Evolutionary conservation across 129 eudicot species (phyloP), one percentile per base, ranked within the genome.

Genomic region (Daucus carota): DNA sequence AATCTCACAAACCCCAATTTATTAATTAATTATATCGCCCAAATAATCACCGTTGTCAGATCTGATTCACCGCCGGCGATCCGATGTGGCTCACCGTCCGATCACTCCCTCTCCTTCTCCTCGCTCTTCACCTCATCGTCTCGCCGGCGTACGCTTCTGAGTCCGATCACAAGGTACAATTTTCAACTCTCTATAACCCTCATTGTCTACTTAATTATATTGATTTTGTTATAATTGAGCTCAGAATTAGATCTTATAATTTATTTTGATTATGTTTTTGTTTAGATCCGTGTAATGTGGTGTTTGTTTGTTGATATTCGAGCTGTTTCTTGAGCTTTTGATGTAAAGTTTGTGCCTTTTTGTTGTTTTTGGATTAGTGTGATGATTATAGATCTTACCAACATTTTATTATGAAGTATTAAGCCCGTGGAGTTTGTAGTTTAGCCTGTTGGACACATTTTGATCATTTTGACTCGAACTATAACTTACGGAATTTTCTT

Each of bases 91-190:
- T 84, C 84, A 50, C 88, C 87, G 85, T 83, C 86, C 88, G 87
- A 85, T 85, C 87, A 34, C 48, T 78, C 76, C 44, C 70, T 74
- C 7, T 82, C 80, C 57, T 82, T 36, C 42, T 83, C 71, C 41
- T 78, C 81, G 71, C 81, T 78, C 73, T 50, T 44, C 26, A 81
- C 67, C 41, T 87, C 79, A 15, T 85, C 72, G 14, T 78, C 76
- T 85, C 90, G 76, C 83, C 90, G 84, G 94, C 79, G 73, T 75
- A 80, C 68, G 95, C 90, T 16, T 80, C 92, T 26, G 97, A 91
- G 84, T 85, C 83, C 42, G 97, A 91, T 87, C 94, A 91, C 84
- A 91, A 85, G 94, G 97, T 91, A 47, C 63, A n/a, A 6, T 26
- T 70, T 28, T 54, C 9, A 13, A 57, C 13, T 52, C 72, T n/a